These are phyloP conservation scores for Usnea hakonensis DNA, from an alignment of 495 filamentous ascomycete genomes.

Conservation along the genomic window DNA sequence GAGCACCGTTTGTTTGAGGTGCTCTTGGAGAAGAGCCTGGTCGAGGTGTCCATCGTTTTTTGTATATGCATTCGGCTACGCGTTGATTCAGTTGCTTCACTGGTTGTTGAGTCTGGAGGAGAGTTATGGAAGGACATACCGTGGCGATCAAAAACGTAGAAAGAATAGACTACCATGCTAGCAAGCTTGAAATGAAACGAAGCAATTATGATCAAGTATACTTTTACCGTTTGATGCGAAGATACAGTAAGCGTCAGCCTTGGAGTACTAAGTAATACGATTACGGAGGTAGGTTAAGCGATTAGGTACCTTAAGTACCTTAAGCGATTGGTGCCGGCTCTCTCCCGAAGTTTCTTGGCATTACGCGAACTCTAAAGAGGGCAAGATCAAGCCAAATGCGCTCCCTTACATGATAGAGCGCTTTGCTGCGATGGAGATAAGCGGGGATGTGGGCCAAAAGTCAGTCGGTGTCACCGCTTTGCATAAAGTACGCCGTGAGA, in stretches of 20 bases:
- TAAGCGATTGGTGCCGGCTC: no score
- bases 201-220: background rate
- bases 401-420: background rate
- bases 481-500: background rate
- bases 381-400: background rate
- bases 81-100: background rate
- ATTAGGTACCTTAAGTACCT: no score
- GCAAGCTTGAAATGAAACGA: background rate
- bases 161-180: constrained; percentile 87
- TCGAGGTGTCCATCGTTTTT: constrained; percentile 61
- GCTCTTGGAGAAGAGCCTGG: constrained; percentile 39
- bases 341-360: no score
- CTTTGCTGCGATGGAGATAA: background rate
- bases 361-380: no score
- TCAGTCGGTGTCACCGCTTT: background rate
- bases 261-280: no score
- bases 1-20: constrained; percentile 32
- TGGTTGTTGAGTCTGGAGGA: background rate
- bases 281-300: no score
- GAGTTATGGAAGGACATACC: constrained; percentile 47
- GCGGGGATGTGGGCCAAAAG: background rate
- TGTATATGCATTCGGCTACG: constrained; percentile 97
- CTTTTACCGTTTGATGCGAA: background rate
- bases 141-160: constrained; percentile 98
- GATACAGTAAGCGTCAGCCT: constrained; percentile 3